Conservation (phyloP, 805 yeast genomes). For the Crinitomyces ghanaensis region DNA sequence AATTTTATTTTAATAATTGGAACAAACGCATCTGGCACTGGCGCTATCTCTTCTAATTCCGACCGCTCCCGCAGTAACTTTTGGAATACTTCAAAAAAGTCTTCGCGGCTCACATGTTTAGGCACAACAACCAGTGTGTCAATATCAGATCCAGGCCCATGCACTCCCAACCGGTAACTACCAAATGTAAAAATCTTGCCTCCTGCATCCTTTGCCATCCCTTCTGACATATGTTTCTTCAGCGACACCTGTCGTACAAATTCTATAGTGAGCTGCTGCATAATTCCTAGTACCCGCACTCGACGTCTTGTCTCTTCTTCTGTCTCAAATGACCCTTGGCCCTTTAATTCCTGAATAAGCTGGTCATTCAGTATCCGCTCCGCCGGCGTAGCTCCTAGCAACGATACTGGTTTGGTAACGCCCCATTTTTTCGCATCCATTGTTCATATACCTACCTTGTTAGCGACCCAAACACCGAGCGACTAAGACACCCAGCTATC, state of each 20-base stretch:
- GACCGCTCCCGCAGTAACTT: conserved; percentile 56
- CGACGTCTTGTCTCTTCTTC: conserved; percentile 75
- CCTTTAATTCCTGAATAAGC: conserved; percentile 66
- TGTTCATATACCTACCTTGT: neutral
- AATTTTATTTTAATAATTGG: conserved; percentile 88
- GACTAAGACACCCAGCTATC: no score
- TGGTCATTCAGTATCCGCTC: conserved; percentile 68
- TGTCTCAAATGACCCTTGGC: conserved; percentile 78
- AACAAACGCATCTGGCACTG: conserved; percentile 97
- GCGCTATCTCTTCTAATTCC: conserved; percentile 80
- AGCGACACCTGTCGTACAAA: conserved; percentile 76
- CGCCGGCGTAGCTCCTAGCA: conserved; percentile 71
- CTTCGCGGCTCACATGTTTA: conserved; percentile 83
- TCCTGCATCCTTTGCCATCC: conserved; percentile 96
- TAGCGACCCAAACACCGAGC: neutral
- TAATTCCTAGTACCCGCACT: conserved; percentile 53
- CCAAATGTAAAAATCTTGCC: conserved; percentile 97
- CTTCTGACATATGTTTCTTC: conserved; percentile 86
- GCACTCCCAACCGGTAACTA: conserved; percentile 87
- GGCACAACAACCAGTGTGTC: conserved; percentile 96
- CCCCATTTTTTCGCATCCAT: conserved; percentile 36
- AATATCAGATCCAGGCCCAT: conserved; percentile 97
- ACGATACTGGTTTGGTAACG: conserved; percentile 74
- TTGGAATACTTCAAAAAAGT: conserved; percentile 76
- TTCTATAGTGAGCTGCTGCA: conserved; percentile 66